Base-by-base conservation (phyloP, 1,284 basidiomycete species). In the Pyrrhoderma lamaoense region DNA sequence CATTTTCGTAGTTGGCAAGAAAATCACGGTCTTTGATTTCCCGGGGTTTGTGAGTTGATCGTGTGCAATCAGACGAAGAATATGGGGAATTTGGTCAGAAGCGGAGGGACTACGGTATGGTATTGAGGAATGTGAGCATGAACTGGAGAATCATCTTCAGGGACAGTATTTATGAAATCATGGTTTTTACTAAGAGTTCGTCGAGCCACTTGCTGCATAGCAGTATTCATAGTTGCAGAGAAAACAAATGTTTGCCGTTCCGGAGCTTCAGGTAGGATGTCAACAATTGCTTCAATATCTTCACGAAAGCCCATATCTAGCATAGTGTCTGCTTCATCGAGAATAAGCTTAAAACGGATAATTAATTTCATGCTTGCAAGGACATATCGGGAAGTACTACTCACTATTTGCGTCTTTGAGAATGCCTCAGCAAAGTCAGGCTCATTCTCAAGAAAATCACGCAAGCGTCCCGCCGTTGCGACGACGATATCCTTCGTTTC, bases 291-390 rank as follows among this genome's bases (percentile, higher is more conserved):
- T 36, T 91, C 79, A 42, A 99, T 82, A 58, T 96, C 93, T 42
- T 88, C 80, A 8, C 88, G 80, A 81, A 99, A 99, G 58, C 95
- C 95, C 86, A 97, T 91, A 58, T 97, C 93, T 39, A 99, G 75
- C 11, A 98, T 76, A 0, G 91, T 95, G 66, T 99, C 96, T 8
- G 93, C 93, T 68, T 98, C 95, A 63, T 99, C 95, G 49, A 99
- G 74, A 55, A 98, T 75, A 52, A 98, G 76, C 82, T 91, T 61
- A 35, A 46, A 37, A 55, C n/a, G 46, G 43, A 18, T 4, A 35
- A 22, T 44, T 47, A 59, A 55, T 59, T 51, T 23, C 45, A 36
- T 1, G 18, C 23, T 13, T 19, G 14, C 13, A 25, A 23, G 22
- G 7, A 39, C 19, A 7, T 51, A 49, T 25, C 35, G 42, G 2